These are phyloP conservation scores for Corymbia maculata DNA, from an alignment of 345 rosid genomes.

Conservation along the genomic window DNA sequence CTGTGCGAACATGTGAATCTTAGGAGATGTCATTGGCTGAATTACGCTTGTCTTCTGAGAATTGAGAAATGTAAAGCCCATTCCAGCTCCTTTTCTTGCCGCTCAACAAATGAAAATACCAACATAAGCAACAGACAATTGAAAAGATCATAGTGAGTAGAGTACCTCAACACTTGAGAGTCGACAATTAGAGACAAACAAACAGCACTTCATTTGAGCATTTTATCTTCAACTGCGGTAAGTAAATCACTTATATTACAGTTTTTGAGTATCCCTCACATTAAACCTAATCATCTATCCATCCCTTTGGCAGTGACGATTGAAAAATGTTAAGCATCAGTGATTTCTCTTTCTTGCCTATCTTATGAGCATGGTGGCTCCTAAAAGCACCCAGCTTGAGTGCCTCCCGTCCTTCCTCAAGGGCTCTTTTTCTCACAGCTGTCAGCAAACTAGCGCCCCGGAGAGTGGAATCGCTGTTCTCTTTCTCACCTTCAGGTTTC, in stretches of 20 bases:
- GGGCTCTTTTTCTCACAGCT: constrained; percentile 33
- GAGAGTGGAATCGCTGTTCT: neutral
- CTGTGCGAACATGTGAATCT: neutral
- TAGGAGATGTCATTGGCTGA: neutral
- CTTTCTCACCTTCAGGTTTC: constrained; percentile 12
- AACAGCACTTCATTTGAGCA: neutral
- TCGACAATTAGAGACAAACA: neutral
- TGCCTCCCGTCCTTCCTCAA: constrained; percentile 40
- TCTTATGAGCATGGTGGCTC: constrained; percentile 19
- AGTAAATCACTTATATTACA: neutral
- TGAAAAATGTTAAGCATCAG: constrained; percentile 36
- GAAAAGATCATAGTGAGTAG: neutral
- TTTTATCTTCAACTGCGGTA: neutral
- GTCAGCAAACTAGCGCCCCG: constrained; percentile 22
- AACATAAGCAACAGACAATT: neutral
- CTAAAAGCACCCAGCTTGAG: constrained; percentile 28
- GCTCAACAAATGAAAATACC: neutral
- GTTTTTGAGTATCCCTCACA: neutral
- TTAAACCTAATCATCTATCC: constrained; percentile 10
- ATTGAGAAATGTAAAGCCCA: neutral
- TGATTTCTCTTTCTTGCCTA: constrained; percentile 25
- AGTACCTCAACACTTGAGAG: neutral
- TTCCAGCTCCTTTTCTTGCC: neutral
- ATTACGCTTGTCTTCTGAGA: neutral
- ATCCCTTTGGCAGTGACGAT: constrained; percentile 40